phyloP scores from a whole-genome alignment of 2,329 filamentous ascomycete species.

The Ilyonectria sp. region DNA sequence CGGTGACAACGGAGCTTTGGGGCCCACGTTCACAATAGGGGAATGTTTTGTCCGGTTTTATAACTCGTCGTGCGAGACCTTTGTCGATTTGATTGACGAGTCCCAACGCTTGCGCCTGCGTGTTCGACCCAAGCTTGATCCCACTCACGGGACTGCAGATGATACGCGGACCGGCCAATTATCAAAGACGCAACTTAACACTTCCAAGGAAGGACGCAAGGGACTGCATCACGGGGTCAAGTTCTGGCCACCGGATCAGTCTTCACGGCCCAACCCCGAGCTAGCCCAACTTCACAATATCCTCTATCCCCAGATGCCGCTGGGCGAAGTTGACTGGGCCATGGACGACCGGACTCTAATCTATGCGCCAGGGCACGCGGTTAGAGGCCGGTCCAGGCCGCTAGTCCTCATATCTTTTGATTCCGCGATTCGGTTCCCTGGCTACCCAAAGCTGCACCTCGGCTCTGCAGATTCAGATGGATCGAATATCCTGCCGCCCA shows the following conservation, averaged over 20 bases:
- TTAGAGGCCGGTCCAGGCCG: constrained; percentile 32
- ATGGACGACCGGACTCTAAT: constrained; percentile 65
- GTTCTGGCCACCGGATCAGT: constrained; percentile 45
- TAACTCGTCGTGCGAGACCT: constrained; percentile 65
- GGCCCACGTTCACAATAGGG: constrained; percentile 64
- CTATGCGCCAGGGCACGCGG: constrained; percentile 53
- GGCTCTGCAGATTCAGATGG: not conserved
- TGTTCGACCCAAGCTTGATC: constrained; percentile 38
- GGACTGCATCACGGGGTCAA: constrained; percentile 7
- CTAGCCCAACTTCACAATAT: constrained; percentile 53
- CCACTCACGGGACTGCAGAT: not conserved
- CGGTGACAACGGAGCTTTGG: constrained; percentile 60
- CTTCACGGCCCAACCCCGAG: constrained; percentile 3
- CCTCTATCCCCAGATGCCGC: constrained; percentile 51
- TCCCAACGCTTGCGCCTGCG: constrained; percentile 59
- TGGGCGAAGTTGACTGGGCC: constrained; percentile 56
- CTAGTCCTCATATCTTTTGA: constrained; percentile 51
- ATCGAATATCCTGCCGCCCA: not conserved
- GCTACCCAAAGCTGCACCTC: constrained; percentile 33
- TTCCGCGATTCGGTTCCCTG: constrained; percentile 44
- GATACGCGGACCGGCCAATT: not conserved
- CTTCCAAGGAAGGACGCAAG: not conserved
- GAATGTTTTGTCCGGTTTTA: constrained; percentile 71
- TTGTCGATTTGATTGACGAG: constrained; percentile 69
- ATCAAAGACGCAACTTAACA: not conserved